Evolutionary conservation across 352 stramenopile species (phyloP).

Genomic region (Globisporangium sylvaticum): DNA sequence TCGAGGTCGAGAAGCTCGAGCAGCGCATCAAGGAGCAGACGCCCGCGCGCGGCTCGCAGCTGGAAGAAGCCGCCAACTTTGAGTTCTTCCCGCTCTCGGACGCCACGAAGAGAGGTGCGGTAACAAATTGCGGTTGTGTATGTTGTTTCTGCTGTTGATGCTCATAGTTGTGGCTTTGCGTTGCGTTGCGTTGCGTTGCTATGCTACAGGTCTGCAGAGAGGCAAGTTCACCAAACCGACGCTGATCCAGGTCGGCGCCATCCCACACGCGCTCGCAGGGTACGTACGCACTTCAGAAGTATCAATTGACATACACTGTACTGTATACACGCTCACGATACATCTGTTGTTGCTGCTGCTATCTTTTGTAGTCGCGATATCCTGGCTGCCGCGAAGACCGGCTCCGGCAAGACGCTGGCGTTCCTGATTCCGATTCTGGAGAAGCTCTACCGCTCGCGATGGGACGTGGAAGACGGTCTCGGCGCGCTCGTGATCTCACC

Average conservation of each 20-base stretch:
- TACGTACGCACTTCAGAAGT: conserved; percentile 5
- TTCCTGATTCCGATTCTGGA: conserved; percentile 89
- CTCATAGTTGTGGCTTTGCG: neutral
- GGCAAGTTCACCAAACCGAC: conserved; percentile 87
- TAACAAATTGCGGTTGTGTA: neutral
- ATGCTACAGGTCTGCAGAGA: conserved; percentile 33
- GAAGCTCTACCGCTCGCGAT: conserved; percentile 86
- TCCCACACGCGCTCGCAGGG: conserved; percentile 84
- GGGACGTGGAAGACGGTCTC: conserved; percentile 91
- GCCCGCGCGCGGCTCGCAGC: conserved; percentile 74
- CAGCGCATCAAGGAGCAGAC: conserved; percentile 63
- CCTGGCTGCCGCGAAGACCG: conserved; percentile 90
- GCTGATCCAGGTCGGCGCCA: conserved; percentile 84
- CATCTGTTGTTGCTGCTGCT: neutral
- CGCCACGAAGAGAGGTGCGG: conserved; percentile 48
- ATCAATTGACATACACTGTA: neutral
- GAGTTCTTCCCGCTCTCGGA: conserved; percentile 83
- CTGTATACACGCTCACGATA: neutral
- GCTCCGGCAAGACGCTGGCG: conserved; percentile 92
- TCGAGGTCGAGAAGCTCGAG: conserved; percentile 68
- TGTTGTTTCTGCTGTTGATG: neutral
- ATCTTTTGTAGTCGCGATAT: conserved; percentile 79
- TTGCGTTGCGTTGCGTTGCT: conserved; percentile 5
- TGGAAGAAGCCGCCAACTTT: conserved; percentile 72
- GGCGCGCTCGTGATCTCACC: conserved; percentile 96